These are phyloP conservation scores for Trichoderma simmonsii DNA, from an alignment of 2,329 filamentous ascomycete genomes.

Conservation along the genomic window DNA sequence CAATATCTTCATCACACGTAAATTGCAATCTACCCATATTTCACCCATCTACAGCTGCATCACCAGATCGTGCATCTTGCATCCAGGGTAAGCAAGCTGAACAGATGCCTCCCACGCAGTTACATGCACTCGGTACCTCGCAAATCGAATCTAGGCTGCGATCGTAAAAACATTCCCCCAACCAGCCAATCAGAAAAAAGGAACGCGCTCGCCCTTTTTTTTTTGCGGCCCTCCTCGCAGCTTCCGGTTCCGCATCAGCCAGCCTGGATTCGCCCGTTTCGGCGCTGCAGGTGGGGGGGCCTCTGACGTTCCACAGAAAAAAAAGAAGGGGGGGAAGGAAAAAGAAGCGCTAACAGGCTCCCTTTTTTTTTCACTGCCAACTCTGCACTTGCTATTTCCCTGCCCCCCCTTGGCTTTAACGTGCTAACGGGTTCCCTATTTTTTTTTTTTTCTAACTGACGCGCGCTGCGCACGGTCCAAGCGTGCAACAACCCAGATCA, in stretches of 20 bases:
- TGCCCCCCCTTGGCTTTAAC: not conserved
- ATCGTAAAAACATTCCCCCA: not conserved
- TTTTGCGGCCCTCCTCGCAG: not conserved
- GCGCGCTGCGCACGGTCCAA: constrained; percentile 27
- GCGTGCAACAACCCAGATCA: constrained; percentile 34
- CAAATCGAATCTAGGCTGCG: constrained; percentile 10
- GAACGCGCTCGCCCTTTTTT: not conserved
- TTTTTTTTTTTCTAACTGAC: constrained; percentile 16
- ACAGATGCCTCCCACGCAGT: not conserved
- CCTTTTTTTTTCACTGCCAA: constrained; percentile 19
- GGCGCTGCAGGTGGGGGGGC: not conserved
- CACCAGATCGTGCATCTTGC: not conserved
- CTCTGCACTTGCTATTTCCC: not conserved
- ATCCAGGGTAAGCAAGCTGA: constrained; percentile 10
- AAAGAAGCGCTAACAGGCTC: constrained; percentile 10
- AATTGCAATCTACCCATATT: not conserved
- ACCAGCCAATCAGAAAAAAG: constrained; percentile 10
- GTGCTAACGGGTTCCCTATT: not conserved
- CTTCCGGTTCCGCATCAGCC: constrained; percentile 1
- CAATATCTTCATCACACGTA: too few relatives aligned
- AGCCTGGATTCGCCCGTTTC: not conserved
- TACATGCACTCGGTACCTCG: not conserved
- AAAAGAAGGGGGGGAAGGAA: not conserved
- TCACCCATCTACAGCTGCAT: not conserved
- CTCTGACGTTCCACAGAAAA: not conserved